Evolutionary conservation across 2,329 filamentous ascomycete genomes (phyloP), one percentile per base, ranked within the genome.

Genomic region (Epichloe glyceriae): DNA sequence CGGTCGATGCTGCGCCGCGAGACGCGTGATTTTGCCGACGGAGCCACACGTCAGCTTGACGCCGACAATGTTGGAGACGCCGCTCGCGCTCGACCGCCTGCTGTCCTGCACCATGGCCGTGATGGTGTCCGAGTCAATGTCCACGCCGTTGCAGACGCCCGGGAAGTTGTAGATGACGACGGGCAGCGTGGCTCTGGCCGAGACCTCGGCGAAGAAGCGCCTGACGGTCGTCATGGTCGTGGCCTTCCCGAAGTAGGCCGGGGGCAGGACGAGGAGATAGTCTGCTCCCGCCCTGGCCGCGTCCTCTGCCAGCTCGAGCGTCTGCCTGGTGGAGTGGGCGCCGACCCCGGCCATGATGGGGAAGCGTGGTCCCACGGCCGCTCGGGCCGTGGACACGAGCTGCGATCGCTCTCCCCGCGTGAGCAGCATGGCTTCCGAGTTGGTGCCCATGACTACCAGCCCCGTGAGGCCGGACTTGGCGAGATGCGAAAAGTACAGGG

Each of bases 331-430:
- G 15, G 79, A 83, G 63, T 85, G 81, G 0, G 76, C 80, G 17
- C 79, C 74, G 6, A 80, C 77, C 35, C 82, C 82, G 70, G 47
- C 89, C 74, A 93, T 89, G 56, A 95, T 74, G 33, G 90, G 89
- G 66, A 91, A 95, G 66, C 91, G 83, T 0, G 88, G 86, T 0
- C 90, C 89, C 46, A 94, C 84, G 47, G 80, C 80, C 61, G 88
- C 84, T 52, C 89, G 80, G 64, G 82, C 82, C 11, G 75, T 68
- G 30, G 67, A 62, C 22, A 86, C 71, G n/a, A 84, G 71, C 40
- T 70, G 67, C 46, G 67, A 67, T 51, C 79, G 72, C 64, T 83
- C 79, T 56, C 79, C 73, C n/a, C 76, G 75, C 12, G 77, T 80
- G 41, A 79, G 62, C 40, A 79, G 71, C 60, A 78, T 77, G 12